These are phyloP conservation scores for Mucor lusitanicus DNA, from an alignment of 371 early-diverging fungal species.

Conservation along the genomic window DNA sequence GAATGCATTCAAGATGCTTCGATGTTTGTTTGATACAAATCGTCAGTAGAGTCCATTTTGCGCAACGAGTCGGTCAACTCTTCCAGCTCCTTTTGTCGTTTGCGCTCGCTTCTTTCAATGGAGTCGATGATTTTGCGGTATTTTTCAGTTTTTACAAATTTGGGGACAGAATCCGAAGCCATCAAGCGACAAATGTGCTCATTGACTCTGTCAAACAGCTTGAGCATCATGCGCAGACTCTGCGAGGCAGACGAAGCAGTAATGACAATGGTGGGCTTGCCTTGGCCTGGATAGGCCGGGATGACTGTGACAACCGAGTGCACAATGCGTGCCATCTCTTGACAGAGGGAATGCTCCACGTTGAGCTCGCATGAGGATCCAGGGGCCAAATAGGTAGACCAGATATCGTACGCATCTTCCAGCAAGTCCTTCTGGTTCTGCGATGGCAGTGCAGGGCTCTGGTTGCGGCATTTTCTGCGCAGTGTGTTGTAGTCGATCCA, in stretches of 20 bases:
- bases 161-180: slow-evolving; percentile 82
- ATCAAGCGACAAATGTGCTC: slow-evolving; percentile 75
- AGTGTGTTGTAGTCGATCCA: slow-evolving; percentile 60
- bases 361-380: slow-evolving; percentile 62
- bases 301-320: slow-evolving; percentile 42
- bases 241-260: slow-evolving; percentile 42
- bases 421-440: slow-evolving; percentile 46
- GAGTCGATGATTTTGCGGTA: slow-evolving; percentile 46
- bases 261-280: slow-evolving; percentile 39
- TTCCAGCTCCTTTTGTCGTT: slow-evolving; percentile 20
- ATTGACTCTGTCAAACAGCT: slow-evolving; percentile 64
- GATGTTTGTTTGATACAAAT: neutral
- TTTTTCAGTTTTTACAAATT: slow-evolving; percentile 70
- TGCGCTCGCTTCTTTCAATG: slow-evolving; percentile 26
- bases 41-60: neutral
- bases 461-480: slow-evolving; percentile 37
- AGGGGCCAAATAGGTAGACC: slow-evolving; percentile 62
- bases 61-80: slow-evolving; percentile 9
- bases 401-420: slow-evolving; percentile 63
- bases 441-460: slow-evolving; percentile 37
- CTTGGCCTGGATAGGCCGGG: slow-evolving; percentile 34
- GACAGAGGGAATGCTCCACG: slow-evolving; percentile 52
- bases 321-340: slow-evolving; percentile 51
- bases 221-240: slow-evolving; percentile 48
- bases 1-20: neutral